phyloP scores from a whole-genome alignment of 306 rosid genomes.

The Elaeagnus macrophylla region DNA sequence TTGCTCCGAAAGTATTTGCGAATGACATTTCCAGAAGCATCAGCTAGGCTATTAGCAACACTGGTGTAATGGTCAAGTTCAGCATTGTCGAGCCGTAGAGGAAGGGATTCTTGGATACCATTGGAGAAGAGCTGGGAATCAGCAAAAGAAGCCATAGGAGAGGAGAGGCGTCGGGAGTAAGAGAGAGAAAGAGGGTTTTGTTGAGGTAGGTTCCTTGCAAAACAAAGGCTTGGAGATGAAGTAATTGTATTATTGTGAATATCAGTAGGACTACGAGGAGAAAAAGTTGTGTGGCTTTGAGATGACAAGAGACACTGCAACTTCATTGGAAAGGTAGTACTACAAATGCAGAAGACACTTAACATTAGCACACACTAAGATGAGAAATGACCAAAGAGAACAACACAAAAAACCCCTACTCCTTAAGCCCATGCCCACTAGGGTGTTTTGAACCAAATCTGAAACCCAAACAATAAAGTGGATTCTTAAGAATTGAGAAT shows the following conservation, averaged over 20 bases:
- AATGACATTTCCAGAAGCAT: constrained; percentile 76
- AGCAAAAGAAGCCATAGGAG: constrained; percentile 30
- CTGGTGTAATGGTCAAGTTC: constrained; percentile 43
- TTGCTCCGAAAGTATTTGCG: constrained; percentile 66
- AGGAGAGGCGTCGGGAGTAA: constrained; percentile 13
- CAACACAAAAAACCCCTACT: no score
- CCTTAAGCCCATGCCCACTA: no score
- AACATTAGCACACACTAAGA: no score
- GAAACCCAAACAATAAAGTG: no score
- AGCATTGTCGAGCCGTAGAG: constrained; percentile 3
- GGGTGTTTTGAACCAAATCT: no score
- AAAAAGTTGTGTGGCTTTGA: no score
- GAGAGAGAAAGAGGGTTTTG: background rate
- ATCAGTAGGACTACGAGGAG: no score
- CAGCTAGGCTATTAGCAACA: constrained; percentile 59
- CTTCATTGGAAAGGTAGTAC: no score
- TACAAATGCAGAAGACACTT: no score
- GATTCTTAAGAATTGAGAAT: no score
- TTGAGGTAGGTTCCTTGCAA: constrained; percentile 1
- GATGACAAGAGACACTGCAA: no score
- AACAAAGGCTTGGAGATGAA: background rate
- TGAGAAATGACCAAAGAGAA: no score
- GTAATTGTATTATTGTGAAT: background rate
- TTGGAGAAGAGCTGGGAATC: constrained; percentile 4
- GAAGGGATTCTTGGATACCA: constrained; percentile 6